Evolutionary conservation across 257 asterid species (phyloP).

Genomic region (Scutellaria galericulata): DNA sequence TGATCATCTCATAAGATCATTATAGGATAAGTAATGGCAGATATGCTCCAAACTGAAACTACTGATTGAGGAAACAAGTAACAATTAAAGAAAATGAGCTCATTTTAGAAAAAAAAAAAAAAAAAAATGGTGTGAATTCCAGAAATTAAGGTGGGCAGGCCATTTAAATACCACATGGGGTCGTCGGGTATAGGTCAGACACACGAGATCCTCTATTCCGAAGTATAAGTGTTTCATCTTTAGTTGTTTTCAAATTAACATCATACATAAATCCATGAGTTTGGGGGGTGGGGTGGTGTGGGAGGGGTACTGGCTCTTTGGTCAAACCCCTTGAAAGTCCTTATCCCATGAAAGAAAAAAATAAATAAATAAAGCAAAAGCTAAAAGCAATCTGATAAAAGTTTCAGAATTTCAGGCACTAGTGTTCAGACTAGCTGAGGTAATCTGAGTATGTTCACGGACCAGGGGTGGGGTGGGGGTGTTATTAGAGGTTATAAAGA

Average conservation of each 20-base stretch:
- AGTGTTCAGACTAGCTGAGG: constrained; percentile 70
- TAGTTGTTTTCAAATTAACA: too few species aligned
- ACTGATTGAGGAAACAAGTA: constrained; percentile 19
- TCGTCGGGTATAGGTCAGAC: too few species aligned
- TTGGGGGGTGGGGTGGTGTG: constrained; percentile 7
- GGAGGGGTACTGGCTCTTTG: constrained; percentile 35
- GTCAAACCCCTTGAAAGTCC: constrained; percentile 63
- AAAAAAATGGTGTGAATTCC: constrained; percentile 43
- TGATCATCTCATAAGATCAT: constrained; percentile 19
- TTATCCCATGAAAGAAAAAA: constrained; percentile 29
- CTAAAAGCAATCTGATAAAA: constrained; percentile 56
- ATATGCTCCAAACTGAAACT: constrained; percentile 25
- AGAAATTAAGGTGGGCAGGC: constrained; percentile 62
- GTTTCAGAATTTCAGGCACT: constrained; percentile 62
- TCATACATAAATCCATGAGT: too few species aligned
- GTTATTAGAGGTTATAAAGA: constrained; percentile 17
- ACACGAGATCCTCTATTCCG: too few species aligned
- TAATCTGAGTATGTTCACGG: constrained; percentile 39
- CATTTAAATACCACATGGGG: constrained; percentile 23
- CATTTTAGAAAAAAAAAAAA: constrained; percentile 1
- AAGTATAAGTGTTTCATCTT: too few species aligned
- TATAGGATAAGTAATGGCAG: background rate
- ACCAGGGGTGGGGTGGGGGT: constrained; percentile 19
- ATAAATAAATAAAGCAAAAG: constrained; percentile 45
- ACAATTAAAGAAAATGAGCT: background rate